A percentile compares a stretch with the other conserved stretches of the same genome.
Conservation (phyloP, 2,329 filamentous ascomycete genomes). For the Aaosphaeria pasadenensis region DNA sequence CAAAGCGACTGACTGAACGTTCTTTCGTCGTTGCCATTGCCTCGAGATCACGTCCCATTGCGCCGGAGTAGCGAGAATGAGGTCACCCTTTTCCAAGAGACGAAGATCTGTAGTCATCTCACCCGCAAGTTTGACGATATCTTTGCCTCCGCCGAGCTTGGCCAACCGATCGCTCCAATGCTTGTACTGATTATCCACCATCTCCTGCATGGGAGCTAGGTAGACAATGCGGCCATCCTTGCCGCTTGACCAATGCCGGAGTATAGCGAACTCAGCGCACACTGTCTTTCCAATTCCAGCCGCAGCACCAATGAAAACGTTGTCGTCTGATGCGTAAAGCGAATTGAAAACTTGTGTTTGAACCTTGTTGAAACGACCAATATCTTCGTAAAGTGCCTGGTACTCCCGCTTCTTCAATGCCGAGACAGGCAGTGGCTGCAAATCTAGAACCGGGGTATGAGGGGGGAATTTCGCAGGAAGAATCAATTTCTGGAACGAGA, state of each 20-base stretch:
- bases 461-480: constrained; percentile 94
- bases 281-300: constrained; percentile 96
- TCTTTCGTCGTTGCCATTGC: constrained; percentile 95
- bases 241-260: constrained; percentile 78
- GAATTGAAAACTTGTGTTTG: constrained; percentile 98
- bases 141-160: constrained; percentile 75
- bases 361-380: constrained; percentile 91
- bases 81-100: constrained; percentile 79
- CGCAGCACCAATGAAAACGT: constrained; percentile 88
- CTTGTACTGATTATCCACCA: constrained; percentile 75
- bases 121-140: constrained; percentile 88
- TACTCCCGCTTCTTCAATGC: constrained; percentile 86
- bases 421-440: constrained; percentile 86
- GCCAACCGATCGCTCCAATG: constrained; percentile 82
- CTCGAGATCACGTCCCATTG: constrained; percentile 97
- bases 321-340: constrained; percentile 85
- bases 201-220: constrained; percentile 89
- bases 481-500: constrained; percentile 93
- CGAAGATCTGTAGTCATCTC: constrained; percentile 90
- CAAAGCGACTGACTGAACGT: constrained; percentile 83
- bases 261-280: constrained; percentile 88
- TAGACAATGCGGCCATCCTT: constrained; percentile 82
- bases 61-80: constrained; percentile 85
- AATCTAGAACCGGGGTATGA: constrained; percentile 85
- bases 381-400: constrained; percentile 74